Evolutionary conservation across 129 eudicot genomes (phyloP).

Genomic region (Flaveria trinervia): DNA sequence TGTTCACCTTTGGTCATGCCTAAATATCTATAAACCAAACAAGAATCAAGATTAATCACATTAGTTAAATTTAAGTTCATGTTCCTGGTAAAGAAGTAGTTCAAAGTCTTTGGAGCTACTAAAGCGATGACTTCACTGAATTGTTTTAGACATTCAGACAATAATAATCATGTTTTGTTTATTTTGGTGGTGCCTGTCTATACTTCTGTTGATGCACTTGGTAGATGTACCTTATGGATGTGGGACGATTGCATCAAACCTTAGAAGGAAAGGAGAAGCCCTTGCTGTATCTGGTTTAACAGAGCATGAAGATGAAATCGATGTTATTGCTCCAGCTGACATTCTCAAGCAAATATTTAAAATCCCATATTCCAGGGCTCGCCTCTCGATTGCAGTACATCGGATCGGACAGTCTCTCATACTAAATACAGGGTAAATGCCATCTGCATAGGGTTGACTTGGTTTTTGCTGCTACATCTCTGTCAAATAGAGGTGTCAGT

Average conservation of each 20-base stretch:
- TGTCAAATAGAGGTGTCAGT: not conserved
- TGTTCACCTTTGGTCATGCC: too few relatives aligned
- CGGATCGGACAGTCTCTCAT: slow-evolving; percentile 91
- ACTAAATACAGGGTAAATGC: slow-evolving; percentile 76
- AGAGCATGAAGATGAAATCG: slow-evolving; percentile 90
- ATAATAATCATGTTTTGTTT: not conserved
- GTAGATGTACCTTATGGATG: slow-evolving; percentile 70
- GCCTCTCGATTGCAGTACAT: slow-evolving; percentile 91
- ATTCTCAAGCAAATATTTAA: slow-evolving; percentile 92
- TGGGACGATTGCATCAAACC: slow-evolving; percentile 59
- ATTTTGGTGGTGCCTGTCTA: not conserved
- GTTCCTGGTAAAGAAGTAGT: too few relatives aligned
- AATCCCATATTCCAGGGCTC: slow-evolving; percentile 90
- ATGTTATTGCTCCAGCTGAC: slow-evolving; percentile 98
- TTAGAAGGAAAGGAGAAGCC: slow-evolving; percentile 86
- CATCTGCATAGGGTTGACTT: not conserved
- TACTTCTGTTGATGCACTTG: slow-evolving; percentile 26
- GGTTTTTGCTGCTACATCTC: slow-evolving; percentile 12
- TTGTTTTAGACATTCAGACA: not conserved
- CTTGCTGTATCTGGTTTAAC: slow-evolving; percentile 94
- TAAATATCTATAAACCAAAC: too few relatives aligned
- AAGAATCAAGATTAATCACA: too few relatives aligned
- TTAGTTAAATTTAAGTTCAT: too few relatives aligned
- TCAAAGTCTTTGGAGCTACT: too few relatives aligned
- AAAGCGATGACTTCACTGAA: not conserved